Conservation (phyloP, 805 yeast species). For the Candida ulmi region DNA sequence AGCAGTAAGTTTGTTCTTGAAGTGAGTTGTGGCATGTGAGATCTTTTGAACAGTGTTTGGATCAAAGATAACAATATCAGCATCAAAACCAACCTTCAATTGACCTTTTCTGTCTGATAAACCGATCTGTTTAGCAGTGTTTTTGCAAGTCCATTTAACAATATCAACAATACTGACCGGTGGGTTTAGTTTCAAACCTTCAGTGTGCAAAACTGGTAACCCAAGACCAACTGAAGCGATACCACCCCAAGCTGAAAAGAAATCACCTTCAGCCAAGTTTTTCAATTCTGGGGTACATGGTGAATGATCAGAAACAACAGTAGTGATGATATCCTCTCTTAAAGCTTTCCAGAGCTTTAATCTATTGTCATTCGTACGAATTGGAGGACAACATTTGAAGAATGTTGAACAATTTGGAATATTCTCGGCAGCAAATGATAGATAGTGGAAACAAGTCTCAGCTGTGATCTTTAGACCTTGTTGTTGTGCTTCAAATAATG, state of each 20-base stretch:
- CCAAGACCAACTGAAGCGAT: conserved; percentile 92
- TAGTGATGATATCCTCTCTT: conserved; percentile 55
- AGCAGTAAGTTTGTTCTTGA: conserved; percentile 86
- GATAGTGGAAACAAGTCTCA: conserved; percentile 93
- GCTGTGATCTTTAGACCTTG: conserved; percentile 63
- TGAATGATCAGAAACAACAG: conserved; percentile 93
- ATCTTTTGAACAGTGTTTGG: conserved; percentile 46
- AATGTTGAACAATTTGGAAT: conserved; percentile 76
- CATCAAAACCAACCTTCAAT: conserved; percentile 72
- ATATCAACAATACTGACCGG: conserved; percentile 56
- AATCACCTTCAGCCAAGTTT: conserved; percentile 77
- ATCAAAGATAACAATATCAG: conserved; percentile 83
- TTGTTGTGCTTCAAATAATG: conserved; percentile 58
- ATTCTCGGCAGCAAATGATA: conserved; percentile 69
- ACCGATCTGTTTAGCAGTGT: conserved; percentile 86
- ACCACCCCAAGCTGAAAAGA: conserved; percentile 95
- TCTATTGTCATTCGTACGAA: conserved; percentile 70
- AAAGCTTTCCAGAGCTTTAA: conserved; percentile 75
- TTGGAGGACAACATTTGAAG: conserved; percentile 94
- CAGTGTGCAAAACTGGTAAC: conserved; percentile 73
- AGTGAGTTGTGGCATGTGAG: conserved; percentile 51
- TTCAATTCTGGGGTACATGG: conserved; percentile 93
- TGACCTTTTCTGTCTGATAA: conserved; percentile 66
- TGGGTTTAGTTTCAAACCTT: conserved; percentile 49
- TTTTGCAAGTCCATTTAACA: conserved; percentile 71